phyloP scores from a whole-genome alignment of 169 alveolate species.

The Fabrea salina region DNA sequence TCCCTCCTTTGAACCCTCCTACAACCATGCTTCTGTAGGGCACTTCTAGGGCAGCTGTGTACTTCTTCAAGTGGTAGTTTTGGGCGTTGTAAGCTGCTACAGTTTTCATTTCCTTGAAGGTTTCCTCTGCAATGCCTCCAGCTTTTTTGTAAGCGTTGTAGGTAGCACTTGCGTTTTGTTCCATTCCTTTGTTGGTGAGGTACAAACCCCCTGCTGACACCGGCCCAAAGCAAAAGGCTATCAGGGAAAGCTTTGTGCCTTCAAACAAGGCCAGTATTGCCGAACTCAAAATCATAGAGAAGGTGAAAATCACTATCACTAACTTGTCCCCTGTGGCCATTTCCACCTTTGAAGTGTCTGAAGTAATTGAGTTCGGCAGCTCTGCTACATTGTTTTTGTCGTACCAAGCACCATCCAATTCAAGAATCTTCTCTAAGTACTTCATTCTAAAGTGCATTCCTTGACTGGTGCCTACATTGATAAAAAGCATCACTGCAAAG shows the following conservation, averaged over 20 bases:
- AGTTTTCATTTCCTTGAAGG: conserved; percentile 14
- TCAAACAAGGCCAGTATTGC: not conserved
- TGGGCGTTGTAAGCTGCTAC: not conserved
- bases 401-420: not conserved
- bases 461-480: not conserved
- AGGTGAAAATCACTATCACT: not conserved
- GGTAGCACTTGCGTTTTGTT: conserved; percentile 6
- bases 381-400: not conserved
- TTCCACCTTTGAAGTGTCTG: not conserved
- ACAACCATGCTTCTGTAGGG: not conserved
- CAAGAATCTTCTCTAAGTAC: not conserved
- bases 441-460: not conserved
- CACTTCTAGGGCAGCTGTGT: not conserved
- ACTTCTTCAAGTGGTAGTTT: not conserved
- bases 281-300: not conserved
- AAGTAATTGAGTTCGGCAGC: not conserved
- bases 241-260: not conserved
- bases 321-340: conserved; percentile 26
- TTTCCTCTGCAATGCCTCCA: conserved; percentile 19
- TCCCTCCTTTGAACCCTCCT: conserved; percentile 1
- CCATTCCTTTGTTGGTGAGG: not conserved
- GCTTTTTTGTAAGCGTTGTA: not conserved
- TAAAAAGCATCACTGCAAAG: not conserved
- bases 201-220: not conserved
- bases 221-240: not conserved